Evolutionary conservation across 2,329 filamentous ascomycete genomes (phyloP).

Genomic region (Mycosphaerella arachidis): DNA sequence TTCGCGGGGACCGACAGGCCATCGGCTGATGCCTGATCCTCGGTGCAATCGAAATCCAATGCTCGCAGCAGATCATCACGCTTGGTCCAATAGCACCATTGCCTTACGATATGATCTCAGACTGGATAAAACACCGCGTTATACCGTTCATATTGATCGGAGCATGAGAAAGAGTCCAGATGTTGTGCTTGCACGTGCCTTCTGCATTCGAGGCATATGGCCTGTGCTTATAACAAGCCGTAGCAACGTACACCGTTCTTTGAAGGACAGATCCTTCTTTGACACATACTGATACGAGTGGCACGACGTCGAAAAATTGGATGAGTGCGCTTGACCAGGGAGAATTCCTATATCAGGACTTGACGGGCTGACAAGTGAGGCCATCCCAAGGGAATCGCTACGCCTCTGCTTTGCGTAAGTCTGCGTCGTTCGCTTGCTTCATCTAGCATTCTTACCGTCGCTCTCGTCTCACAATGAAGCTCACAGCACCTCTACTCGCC

Average conservation of each 20-base stretch:
- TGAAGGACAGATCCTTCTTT: too few relatives aligned
- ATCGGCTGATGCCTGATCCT: neutral
- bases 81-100: neutral
- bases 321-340: neutral
- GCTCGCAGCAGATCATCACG: neutral
- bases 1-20: neutral
- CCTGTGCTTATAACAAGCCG: too few relatives aligned
- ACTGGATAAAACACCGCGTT: too few relatives aligned
- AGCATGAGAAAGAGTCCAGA: neutral
- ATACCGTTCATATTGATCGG: neutral
- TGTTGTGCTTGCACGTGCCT: neutral
- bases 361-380: neutral
- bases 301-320: neutral
- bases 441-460: neutral
- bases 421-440: neutral
- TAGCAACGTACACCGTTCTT: too few relatives aligned
- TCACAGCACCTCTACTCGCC: slow-evolving; percentile 3
- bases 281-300: neutral
- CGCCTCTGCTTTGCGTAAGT: too few relatives aligned
- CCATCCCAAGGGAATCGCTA: neutral
- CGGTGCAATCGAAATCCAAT: neutral
- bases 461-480: neutral
- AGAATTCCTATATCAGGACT: neutral
- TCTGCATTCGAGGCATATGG: neutral
- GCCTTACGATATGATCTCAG: too few relatives aligned